Evolutionary conservation across 306 rosid species (phyloP).

Genomic region (Cucumis hystrix): DNA sequence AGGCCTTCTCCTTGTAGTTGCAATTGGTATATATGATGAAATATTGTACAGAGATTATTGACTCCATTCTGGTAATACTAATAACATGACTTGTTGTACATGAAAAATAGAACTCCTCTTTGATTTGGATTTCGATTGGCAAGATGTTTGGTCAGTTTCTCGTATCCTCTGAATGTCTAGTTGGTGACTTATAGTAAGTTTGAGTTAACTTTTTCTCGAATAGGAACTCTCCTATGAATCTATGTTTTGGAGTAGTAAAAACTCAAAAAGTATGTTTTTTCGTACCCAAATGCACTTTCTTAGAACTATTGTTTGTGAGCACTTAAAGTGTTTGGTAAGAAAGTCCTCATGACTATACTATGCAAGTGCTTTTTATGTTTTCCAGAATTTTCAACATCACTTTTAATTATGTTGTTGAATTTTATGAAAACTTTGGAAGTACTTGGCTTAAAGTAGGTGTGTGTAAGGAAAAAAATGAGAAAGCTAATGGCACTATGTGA

Average conservation of each 20-base stretch:
- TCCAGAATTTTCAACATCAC: no score
- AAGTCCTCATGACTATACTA: neutral
- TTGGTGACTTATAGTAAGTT: neutral
- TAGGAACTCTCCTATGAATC: neutral
- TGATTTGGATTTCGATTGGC: no score
- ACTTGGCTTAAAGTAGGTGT: no score
- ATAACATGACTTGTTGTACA: neutral
- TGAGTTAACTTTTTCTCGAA: neutral
- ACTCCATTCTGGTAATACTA: neutral
- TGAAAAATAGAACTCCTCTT: neutral
- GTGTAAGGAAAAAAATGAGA: no score
- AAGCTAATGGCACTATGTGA: no score
- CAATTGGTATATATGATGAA: neutral
- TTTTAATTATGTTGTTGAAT: no score
- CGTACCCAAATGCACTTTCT: neutral
- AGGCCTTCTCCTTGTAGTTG: neutral
- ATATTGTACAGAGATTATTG: constrained; percentile 3
- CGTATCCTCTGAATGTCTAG: no score
- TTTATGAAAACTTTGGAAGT: no score
- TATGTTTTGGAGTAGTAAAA: neutral
- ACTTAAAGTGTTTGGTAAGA: neutral
- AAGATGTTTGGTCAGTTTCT: no score
- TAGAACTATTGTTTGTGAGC: neutral
- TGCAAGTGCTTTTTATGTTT: neutral
- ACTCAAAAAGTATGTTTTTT: neutral